These are phyloP conservation scores for Fusarium sp. DNA, from an alignment of 2,329 filamentous ascomycete genomes.

Conservation along the genomic window DNA sequence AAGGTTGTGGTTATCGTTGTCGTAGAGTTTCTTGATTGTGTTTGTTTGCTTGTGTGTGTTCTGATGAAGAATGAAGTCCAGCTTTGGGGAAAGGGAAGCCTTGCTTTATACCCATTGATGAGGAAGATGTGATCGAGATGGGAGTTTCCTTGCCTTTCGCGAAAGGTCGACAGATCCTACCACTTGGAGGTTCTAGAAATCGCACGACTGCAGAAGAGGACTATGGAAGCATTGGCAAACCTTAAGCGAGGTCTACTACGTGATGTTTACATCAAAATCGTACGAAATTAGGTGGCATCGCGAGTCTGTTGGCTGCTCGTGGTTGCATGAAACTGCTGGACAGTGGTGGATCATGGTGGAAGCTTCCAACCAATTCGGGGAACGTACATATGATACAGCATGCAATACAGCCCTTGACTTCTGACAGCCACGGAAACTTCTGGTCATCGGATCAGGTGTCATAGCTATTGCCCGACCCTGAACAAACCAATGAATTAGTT, in stretches of 20 bases:
- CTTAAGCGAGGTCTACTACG: neutral
- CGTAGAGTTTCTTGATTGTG: constrained; percentile 26
- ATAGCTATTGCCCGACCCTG: neutral
- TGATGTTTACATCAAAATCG: constrained; percentile 25
- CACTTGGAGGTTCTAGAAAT: constrained; percentile 41
- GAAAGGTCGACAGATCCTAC: constrained; percentile 28
- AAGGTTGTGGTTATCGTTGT: neutral
- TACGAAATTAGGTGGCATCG: constrained; percentile 7
- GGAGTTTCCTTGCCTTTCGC: constrained; percentile 29
- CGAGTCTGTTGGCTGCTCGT: constrained; percentile 6
- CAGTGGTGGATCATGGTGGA: constrained; percentile 33
- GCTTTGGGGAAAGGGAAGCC: constrained; percentile 10
- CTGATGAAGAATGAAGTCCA: constrained; percentile 40
- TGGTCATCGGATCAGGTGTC: neutral
- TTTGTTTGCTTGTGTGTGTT: constrained; percentile 42
- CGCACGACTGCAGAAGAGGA: constrained; percentile 13
- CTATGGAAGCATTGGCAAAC: constrained; percentile 17
- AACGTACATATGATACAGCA: neutral
- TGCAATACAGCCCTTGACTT: neutral
- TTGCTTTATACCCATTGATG: constrained; percentile 46
- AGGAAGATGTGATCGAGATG: constrained; percentile 2
- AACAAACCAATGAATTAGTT: too few relatives aligned
- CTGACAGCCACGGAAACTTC: neutral
- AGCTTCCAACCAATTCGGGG: constrained; percentile 24
- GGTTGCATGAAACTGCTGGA: constrained; percentile 33